Base-by-base conservation (phyloP, 2,329 filamentous ascomycete genomes). In the Sclerotinia subarctica region DNA sequence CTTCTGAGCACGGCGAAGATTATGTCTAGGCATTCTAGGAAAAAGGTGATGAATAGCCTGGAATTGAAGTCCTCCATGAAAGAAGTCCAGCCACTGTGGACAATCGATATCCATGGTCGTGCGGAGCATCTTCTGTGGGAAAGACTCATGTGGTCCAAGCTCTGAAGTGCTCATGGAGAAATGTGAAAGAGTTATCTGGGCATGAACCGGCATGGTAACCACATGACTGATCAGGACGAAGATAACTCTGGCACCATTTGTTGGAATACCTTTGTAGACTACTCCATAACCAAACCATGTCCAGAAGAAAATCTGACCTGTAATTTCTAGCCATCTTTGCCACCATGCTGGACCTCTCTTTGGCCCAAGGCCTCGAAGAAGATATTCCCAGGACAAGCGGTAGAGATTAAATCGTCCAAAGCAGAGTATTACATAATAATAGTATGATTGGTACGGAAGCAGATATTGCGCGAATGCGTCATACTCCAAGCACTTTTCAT, bases 51-150 rank as follows among this genome's bases (percentile, higher is more conserved):
- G 93, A 64, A 96, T 89, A 10, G 90, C 92, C 78, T 96, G 93
- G 79, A 96, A 96, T 78, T 96, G 93, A 70, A 96, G 81, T 5
- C 93, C 93, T 29, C 93, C 93, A 74, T 96, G 93, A 78, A 96
- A 86, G 77, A 93, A 96, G 77, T 96, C 93, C 17, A 96, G 83
- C 93, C 93, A 96, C 17, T 85, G 83, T 0, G 93, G 92, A 76
- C 93, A 96, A 77, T 95, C 92, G 29, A 96, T 88, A 72, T 96
- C 93, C 93, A 97, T 96, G 17, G 93, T 96, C 0, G 93, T 97
- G 73, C 94, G 89, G 57, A 97, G 83, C 90, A 96, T 95, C 78
- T 90, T 91, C 79, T 96, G 93, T 0, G 93, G 88, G 78, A 97
- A 97, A 0, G 91, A 95, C 78, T 97, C 93, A 64, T 89, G 83